Base-by-base conservation (phyloP, 306 rosid species). In the Vigna mungo region DNA sequence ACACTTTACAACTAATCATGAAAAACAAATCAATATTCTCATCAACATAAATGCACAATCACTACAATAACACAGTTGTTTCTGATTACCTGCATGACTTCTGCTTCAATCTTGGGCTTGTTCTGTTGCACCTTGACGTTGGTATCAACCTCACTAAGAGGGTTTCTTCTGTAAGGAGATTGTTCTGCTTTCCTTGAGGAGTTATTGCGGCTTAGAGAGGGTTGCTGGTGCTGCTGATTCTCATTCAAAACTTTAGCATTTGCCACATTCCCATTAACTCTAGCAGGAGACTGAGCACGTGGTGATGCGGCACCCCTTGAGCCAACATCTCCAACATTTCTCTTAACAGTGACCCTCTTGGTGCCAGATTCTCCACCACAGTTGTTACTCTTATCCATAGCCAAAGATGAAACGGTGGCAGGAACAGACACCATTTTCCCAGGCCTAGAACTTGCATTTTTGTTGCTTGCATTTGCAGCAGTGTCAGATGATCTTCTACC, bases 351-450 rank as follows among this genome's bases (percentile, higher is more conserved):
- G 66, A 87, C 79, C 82, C 94, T 89, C 88, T 92, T 95, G 47
- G 86, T 66, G 1, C 81, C 73, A 63, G 88, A 60, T 63, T 85
- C 95, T 3, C 84, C 89, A 53, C 77, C 84, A 60, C 81, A 87
- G 68, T 82, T 92, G 86, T 86, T 94, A 79, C 89, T 90, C 88
- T 89, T 91, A 79, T 94, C 98, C 97, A 86, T 85, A 68, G 75
- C 94, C 81, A 87, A 15, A 16, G 94, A 92, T 82, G 93, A 62
- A 72, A 94, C 91, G 27, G 97, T 87, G 1, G 99, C 88, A 8
- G 99, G 99, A n/a, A 92, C 98, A 6, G 99, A 89, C 51, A 96
- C 97, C 99, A 96, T 79, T 86, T 96, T 96, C 4, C 91, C 96
- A 0, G 97, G 97, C 80, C 87, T 89, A 62, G 79, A 56, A 73